Conservation (phyloP, 2,329 filamentous ascomycete genomes). For the Alternaria rosae region DNA sequence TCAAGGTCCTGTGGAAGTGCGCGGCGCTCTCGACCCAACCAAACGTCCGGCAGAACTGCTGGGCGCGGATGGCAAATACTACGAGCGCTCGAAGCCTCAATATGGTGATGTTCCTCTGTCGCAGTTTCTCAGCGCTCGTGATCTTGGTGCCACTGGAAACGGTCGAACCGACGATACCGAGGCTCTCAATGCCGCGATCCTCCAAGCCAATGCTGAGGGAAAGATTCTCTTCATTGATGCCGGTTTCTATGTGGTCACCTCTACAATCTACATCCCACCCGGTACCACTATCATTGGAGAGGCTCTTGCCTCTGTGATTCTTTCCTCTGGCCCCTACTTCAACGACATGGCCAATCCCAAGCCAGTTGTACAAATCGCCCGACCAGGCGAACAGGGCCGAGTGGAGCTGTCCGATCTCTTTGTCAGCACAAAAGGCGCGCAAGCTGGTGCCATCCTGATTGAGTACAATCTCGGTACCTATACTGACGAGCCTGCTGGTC, state of each 20-base stretch:
- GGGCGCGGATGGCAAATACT: conserved; percentile 57
- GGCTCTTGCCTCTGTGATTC: conserved; percentile 81
- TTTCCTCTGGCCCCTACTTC: conserved; percentile 70
- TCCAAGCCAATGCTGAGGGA: conserved; percentile 65
- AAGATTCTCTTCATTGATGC: conserved; percentile 65
- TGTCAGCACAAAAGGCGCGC: conserved; percentile 71
- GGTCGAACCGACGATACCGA: conserved; percentile 84
- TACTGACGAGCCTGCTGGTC: conserved; percentile 68
- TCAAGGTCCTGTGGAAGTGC: conserved; percentile 52
- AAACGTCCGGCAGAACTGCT: conserved; percentile 54
- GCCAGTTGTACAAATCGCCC: conserved; percentile 72
- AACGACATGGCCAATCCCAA: conserved; percentile 62
- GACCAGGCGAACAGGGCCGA: conserved; percentile 67
- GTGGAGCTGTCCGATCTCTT: conserved; percentile 78
- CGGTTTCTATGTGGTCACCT: conserved; percentile 63
- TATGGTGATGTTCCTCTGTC: conserved; percentile 60
- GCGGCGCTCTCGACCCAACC: conserved; percentile 54
- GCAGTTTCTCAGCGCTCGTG: conserved; percentile 64
- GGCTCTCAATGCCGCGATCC: conserved; percentile 76
- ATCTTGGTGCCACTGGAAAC: conserved; percentile 74
- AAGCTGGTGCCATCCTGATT: conserved; percentile 73
- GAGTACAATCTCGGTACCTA: conserved; percentile 71
- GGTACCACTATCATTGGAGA: conserved; percentile 84
- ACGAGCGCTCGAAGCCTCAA: conserved; percentile 59
- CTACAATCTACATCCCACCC: conserved; percentile 65